Evolutionary conservation across 2,329 filamentous ascomycete genomes (phyloP).

Genomic region (Fusarium pseudocircinatum): DNA sequence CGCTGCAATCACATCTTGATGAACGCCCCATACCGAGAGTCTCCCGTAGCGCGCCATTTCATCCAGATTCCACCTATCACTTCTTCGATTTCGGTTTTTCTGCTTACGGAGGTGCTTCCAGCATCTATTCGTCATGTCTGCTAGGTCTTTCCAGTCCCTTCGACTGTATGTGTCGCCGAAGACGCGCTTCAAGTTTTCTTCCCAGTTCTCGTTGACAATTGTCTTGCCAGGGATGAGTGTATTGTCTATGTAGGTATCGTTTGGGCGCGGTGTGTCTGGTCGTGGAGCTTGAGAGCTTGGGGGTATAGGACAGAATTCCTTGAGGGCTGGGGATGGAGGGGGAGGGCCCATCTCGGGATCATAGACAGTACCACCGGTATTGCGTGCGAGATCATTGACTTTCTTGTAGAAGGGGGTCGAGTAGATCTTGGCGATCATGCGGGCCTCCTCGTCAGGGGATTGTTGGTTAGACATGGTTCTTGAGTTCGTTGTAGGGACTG

Average conservation of each 20-base stretch:
- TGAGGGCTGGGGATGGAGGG: background rate
- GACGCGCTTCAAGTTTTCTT: background rate
- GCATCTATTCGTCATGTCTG: background rate
- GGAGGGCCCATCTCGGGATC: background rate
- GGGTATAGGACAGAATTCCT: background rate
- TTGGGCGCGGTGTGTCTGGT: background rate
- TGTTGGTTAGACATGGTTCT: background rate
- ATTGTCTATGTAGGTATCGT: background rate
- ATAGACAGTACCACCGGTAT: background rate
- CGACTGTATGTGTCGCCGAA: background rate
- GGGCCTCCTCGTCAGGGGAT: background rate
- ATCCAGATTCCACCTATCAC: rapidly evolving
- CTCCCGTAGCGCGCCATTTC: background rate
- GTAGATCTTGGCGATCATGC: background rate
- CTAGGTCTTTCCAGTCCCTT: background rate
- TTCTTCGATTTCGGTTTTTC: rapidly evolving
- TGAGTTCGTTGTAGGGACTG: background rate
- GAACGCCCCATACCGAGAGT: background rate
- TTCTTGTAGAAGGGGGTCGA: background rate
- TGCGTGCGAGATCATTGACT: background rate
- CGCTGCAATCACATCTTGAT: background rate
- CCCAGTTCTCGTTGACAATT: background rate
- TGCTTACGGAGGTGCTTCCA: background rate
- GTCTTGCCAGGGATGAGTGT: background rate
- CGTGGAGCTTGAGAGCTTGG: background rate